Evolutionary conservation across 352 stramenopile species (phyloP), one percentile per base, ranked within the genome.

Genomic region (Phytophthora sansomeana): DNA sequence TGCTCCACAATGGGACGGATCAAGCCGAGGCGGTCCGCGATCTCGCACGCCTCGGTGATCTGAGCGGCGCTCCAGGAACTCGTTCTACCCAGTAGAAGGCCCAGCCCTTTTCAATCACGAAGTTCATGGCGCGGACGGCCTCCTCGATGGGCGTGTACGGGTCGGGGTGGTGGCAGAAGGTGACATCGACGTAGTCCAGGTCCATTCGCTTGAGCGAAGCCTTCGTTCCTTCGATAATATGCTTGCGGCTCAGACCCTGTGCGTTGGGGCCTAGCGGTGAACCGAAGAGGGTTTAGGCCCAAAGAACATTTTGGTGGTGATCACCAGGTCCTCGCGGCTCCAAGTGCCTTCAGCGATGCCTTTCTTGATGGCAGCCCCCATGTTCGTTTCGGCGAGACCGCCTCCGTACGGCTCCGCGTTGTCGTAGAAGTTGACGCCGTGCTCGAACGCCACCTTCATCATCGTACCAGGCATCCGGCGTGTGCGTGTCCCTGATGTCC

Each of bases 351-450:
- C 35, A 1, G 48, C 52, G 36, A 82, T 67, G 4, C 68, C 69
- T 50, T 74, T 77, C 28, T 71, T 59, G n/a, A 85, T 55, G 6
- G 74, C 55, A 48, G 59, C 44, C 9, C 77, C 74, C 50, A 78
- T 75, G 48, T 70, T 63, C 21, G 46, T 58, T 44, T 87, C 78
- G 2, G 78, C 59, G 10, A 69, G 19, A 16, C 79, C 77, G 6
- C 33, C 29, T 13, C 41, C 53, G 52, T 87, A 88, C 16, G 30
- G 57, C 75, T 57, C 61, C 4, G 61, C 61, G 17, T 64, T 59
- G 69, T 90, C 83, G 32, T 86, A 80, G 39, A 88, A 84, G 69
- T 87, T 88, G 62, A 91, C 67, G 14, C 81, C 81, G n/a, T 69
- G 28, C 33, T 74, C 16, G 60, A 68, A 85, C 76, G 78, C 48